Evolutionary conservation across 768 basidiomycete species (phyloP), one percentile per base, ranked within the genome.

Genomic region (Hericium rajendrae): DNA sequence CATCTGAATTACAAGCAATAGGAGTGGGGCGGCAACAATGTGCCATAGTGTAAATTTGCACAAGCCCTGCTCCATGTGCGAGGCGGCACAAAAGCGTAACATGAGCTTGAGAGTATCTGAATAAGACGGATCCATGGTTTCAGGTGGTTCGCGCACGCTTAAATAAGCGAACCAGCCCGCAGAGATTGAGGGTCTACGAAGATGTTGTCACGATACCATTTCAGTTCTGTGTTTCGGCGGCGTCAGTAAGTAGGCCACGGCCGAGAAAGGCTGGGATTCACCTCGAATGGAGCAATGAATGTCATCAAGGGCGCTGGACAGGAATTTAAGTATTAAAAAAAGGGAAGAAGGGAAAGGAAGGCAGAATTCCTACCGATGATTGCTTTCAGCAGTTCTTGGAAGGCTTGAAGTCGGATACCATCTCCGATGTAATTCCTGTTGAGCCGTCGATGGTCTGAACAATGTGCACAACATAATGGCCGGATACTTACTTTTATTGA

Each of bases 221-320:
- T 69, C 46, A 94, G 75, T 66, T 94, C 90, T 91, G 64, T 10
- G 53, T 28, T 37, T 28, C 28, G 20, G 49, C 39, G 51, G 37
- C 6, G 8, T 32, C 32, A 32, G 32, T 32, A 32, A 32, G 8
- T 10, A 32, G 32, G 6, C 32, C 9, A 51, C 51, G 48, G n/a
- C 38, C 13, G 8, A 10, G 52, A 56, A 40, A 10, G 28, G 48
- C 38, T 50, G n/a, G 18, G 16, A 55, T 66, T 10, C 28, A 86
- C 91, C 93, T 70, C 70, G 67, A 51, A 95, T 91, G 5, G 88
- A 91, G 32, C 79, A 76, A 43, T 73, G 74, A 58, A 94, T 94
- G 63, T 95, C 93, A 59, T 88, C 86, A 60, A 92, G 68, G 2
- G 93, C 93, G 28, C 91, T 94, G 65, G 6, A 37, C 20, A 22